These are phyloP conservation scores for Claviceps pazoutovae DNA, from an alignment of 2,329 filamentous ascomycete genomes.

Conservation along the genomic window DNA sequence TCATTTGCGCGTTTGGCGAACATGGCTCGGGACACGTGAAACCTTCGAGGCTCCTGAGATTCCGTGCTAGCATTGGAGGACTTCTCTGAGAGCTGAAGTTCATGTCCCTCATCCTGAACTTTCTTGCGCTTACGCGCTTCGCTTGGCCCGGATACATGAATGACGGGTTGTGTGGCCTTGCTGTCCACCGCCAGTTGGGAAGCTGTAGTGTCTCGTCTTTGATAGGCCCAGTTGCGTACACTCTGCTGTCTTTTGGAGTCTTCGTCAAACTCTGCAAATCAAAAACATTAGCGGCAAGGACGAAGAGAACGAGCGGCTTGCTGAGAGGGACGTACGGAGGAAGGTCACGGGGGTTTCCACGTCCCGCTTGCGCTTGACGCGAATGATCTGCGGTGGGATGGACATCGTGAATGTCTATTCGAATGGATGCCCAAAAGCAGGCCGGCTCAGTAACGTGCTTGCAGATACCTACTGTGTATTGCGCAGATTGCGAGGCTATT, in stretches of 20 bases:
- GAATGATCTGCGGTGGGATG: constrained; percentile 43
- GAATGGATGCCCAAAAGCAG: background rate
- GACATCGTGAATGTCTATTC: constrained; percentile 29
- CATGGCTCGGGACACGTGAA: constrained; percentile 39
- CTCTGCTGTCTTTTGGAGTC: constrained; percentile 39
- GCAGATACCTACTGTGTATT: too few species aligned
- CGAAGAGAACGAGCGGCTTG: constrained; percentile 2
- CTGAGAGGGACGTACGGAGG: constrained; percentile 30
- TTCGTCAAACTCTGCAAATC: constrained; percentile 33
- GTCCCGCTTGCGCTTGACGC: constrained; percentile 46
- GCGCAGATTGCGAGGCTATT: background rate
- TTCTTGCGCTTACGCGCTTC: constrained; percentile 12
- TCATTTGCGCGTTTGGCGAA: constrained; percentile 18
- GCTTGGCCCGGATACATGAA: constrained; percentile 32
- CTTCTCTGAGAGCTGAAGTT: background rate
- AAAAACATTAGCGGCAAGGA: constrained; percentile 4
- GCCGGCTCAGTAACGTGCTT: background rate
- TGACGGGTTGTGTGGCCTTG: constrained; percentile 23
- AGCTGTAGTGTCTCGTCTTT: constrained; percentile 28
- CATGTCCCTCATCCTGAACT: constrained; percentile 5
- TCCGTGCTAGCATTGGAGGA: background rate
- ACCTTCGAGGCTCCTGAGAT: constrained; percentile 31
- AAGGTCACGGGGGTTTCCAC: constrained; percentile 40
- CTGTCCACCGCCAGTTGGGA: constrained; percentile 7
- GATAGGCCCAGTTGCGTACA: constrained; percentile 40